A percentile compares a stretch with the other conserved stretches of the same genome.
These are phyloP conservation scores for Aspergillus tubingensis DNA, from an alignment of 2,329 filamentous ascomycete genomes.

Conservation along the genomic window DNA sequence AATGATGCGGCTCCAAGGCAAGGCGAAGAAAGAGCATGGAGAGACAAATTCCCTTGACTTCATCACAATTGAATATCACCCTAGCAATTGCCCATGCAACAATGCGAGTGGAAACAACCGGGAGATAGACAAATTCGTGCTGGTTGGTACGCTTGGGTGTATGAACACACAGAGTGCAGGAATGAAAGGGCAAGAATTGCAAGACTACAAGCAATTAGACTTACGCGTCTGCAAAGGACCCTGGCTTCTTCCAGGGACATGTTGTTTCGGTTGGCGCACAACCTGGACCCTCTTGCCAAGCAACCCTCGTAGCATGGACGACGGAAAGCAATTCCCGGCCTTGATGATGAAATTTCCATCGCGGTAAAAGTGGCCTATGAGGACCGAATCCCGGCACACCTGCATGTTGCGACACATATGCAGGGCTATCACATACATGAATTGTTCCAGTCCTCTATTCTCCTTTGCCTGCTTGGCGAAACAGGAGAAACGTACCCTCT, in stretches of 20 bases:
- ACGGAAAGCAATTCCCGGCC: neutral
- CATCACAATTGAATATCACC: too few species aligned
- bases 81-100: too few species aligned
- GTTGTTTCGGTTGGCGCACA: neutral
- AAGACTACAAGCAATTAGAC: neutral
- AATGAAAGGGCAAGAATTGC: neutral
- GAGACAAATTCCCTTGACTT: too few species aligned
- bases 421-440: neutral
- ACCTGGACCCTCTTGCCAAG: neutral
- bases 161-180: neutral
- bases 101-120: too few species aligned
- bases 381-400: neutral
- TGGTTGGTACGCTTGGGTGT: too few species aligned
- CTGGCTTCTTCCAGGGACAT: neutral
- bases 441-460: too few species aligned
- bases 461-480: too few species aligned
- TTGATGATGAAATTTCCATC: neutral
- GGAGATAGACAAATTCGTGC: too few species aligned
- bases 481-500: too few species aligned
- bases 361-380: neutral
- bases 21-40: too few species aligned
- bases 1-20: too few species aligned
- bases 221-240: neutral
- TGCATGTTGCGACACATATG: neutral
- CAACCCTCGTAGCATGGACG: neutral